phyloP scores from a whole-genome alignment of 345 rosid genomes.

The Sisymbrium irio region DNA sequence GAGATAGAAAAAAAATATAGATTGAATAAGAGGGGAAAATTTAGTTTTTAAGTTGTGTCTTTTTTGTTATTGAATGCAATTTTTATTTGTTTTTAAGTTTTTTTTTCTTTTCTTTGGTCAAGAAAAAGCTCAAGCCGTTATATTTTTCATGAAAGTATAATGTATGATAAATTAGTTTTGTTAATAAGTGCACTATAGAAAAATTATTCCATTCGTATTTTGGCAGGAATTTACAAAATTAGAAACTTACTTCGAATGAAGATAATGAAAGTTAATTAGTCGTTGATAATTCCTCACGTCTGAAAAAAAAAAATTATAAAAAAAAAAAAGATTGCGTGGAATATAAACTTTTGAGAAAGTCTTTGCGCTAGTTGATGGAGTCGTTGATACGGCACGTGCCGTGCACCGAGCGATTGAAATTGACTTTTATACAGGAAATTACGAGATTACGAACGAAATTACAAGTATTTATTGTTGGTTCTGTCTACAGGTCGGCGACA shows the following conservation, averaged over 20 bases:
- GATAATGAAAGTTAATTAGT: background rate
- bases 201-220: background rate
- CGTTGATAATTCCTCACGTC: background rate
- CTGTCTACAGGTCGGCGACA: background rate
- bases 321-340: background rate
- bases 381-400: constrained; percentile 23
- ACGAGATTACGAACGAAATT: constrained; percentile 1
- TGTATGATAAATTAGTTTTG: background rate
- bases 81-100: too few species aligned
- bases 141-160: background rate
- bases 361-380: background rate
- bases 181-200: background rate
- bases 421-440: constrained; percentile 5
- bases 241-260: background rate
- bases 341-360: constrained; percentile 6
- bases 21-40: too few species aligned
- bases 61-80: too few species aligned
- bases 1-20: too few species aligned
- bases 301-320: background rate
- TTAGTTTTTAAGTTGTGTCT: too few species aligned
- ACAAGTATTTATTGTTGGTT: constrained; percentile 3
- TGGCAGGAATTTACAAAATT: background rate
- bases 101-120: background rate
- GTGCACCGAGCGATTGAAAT: background rate
- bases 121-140: too few species aligned